phyloP scores from a whole-genome alignment of 1,284 basidiomycete genomes.

The Ceratorhiza oryzae-sativae region DNA sequence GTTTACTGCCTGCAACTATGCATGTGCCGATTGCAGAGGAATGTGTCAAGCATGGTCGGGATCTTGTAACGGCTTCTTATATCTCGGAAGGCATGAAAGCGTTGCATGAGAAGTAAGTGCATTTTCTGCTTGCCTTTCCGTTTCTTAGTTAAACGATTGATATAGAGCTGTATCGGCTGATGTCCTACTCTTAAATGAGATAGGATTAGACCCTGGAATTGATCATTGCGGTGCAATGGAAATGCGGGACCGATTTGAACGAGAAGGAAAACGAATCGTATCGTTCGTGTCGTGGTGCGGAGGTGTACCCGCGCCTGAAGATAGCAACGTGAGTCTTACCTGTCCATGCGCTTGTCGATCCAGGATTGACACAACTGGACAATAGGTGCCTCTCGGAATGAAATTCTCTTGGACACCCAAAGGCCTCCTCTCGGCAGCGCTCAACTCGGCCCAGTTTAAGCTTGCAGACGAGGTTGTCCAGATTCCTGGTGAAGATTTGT shows the following conservation, averaged over 20 bases:
- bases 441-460: constrained; percentile 79
- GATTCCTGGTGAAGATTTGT: constrained; percentile 64
- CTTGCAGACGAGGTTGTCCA: constrained; percentile 63
- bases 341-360: background rate
- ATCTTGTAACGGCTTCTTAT: constrained; percentile 93
- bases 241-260: constrained; percentile 67
- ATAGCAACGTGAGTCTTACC: constrained; percentile 52
- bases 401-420: constrained; percentile 96
- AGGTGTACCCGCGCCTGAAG: constrained; percentile 85
- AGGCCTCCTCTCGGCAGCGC: constrained; percentile 84
- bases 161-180: constrained; percentile 69
- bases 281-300: constrained; percentile 95
- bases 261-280: constrained; percentile 66
- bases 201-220: constrained; percentile 94
- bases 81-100: constrained; percentile 81
- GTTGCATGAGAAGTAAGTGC: constrained; percentile 67
- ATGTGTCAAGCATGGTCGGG: constrained; percentile 76
- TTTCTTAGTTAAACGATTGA: background rate
- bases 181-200: constrained; percentile 88
- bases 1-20: constrained; percentile 80
- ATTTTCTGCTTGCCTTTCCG: background rate
- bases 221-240: constrained; percentile 92
- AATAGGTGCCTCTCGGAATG: constrained; percentile 76
- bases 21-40: constrained; percentile 78
- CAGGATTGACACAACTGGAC: background rate